Evolutionary conservation across 306 rosid species (phyloP).

Genomic region (Acacia crassicarpa): DNA sequence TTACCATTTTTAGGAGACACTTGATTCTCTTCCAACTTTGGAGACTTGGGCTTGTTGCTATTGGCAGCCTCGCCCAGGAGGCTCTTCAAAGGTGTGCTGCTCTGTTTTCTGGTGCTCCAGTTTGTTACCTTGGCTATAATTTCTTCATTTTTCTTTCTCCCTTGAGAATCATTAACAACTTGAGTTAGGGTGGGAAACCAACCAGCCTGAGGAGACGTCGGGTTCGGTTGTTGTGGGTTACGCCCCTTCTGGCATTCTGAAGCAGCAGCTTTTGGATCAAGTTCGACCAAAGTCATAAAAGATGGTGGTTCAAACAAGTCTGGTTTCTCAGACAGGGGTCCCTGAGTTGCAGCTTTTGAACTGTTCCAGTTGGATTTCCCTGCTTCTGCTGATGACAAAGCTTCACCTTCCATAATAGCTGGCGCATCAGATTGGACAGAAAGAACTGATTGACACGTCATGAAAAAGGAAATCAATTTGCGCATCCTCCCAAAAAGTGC

Average conservation of each 20-base stretch:
- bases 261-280: conserved; percentile 36
- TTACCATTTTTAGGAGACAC: conserved; percentile 39
- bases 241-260: conserved; percentile 44
- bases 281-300: conserved; percentile 79
- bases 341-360: conserved; percentile 36
- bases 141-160: conserved; percentile 79
- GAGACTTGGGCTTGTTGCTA: conserved; percentile 55
- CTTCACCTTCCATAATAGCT: conserved; percentile 48
- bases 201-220: conserved; percentile 53
- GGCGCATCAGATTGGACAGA: conserved; percentile 72
- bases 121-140: conserved; percentile 77
- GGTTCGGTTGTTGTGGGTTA: conserved; percentile 34
- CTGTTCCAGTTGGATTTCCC: conserved; percentile 37
- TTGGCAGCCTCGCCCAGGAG: conserved; percentile 75
- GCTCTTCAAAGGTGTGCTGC: conserved; percentile 79
- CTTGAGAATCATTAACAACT: conserved; percentile 57
- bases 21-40: conserved; percentile 42
- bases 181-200: conserved; percentile 84
- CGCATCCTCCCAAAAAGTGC: background rate
- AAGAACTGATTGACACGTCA: conserved; percentile 57
- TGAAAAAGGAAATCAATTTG: conserved; percentile 25
- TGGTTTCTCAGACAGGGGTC: conserved; percentile 48
- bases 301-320: conserved; percentile 79
- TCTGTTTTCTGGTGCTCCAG: conserved; percentile 81
- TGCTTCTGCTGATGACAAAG: conserved; percentile 31